These are phyloP conservation scores for Penicillium sp. DNA, from an alignment of 2,329 filamentous ascomycete genomes.

Conservation along the genomic window DNA sequence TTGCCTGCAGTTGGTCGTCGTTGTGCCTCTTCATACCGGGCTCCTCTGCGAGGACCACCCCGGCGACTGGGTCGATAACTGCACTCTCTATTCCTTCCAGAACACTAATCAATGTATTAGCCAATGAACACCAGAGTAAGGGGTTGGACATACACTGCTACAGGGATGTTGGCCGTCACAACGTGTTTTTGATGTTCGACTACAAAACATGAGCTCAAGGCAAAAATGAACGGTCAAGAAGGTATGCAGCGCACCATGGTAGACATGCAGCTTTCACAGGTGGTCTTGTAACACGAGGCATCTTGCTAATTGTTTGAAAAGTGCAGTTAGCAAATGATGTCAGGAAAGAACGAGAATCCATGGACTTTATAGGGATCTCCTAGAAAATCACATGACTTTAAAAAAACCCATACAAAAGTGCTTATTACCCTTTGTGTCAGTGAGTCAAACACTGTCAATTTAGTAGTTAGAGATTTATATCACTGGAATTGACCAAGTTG, in stretches of 20 bases:
- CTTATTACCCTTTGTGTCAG: no score
- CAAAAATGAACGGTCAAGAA: neutral
- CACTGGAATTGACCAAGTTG: no score
- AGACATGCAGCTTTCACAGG: slow-evolving; percentile 2
- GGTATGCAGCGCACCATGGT: neutral
- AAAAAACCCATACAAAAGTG: no score
- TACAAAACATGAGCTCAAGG: neutral
- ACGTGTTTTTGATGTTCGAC: slow-evolving; percentile 23
- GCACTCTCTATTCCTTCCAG: slow-evolving; percentile 12
- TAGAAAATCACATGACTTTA: no score
- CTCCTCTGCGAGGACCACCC: slow-evolving; percentile 21
- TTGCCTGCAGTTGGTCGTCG: slow-evolving; percentile 1
- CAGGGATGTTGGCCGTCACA: slow-evolving; percentile 24
- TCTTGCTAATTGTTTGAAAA: neutral
- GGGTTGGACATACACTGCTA: slow-evolving; percentile 12
- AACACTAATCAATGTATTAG: slow-evolving; percentile 11
- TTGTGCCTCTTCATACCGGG: slow-evolving; percentile 11
- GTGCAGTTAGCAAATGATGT: neutral
- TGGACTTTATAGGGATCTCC: no score
- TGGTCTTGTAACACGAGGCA: neutral
- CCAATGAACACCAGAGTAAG: neutral
- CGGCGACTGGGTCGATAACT: slow-evolving; percentile 22
- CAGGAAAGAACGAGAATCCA: no score
- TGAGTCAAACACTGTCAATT: no score
- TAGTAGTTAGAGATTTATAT: no score